These are phyloP conservation scores for Candolleomyces efflorescens DNA, from an alignment of 768 basidiomycete species.

Conservation along the genomic window DNA sequence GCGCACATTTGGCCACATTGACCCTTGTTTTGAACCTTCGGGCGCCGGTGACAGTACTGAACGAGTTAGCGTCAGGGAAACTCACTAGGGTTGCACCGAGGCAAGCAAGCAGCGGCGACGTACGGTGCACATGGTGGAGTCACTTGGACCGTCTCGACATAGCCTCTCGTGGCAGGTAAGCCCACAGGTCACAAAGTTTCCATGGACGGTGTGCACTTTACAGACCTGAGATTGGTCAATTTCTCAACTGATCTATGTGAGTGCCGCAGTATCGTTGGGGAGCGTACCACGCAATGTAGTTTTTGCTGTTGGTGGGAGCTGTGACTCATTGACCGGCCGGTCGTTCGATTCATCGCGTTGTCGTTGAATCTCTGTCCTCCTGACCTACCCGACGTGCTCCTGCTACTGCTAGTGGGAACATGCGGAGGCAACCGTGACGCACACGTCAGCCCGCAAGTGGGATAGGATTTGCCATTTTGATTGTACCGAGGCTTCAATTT, in stretches of 20 bases:
- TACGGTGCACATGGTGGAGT: constrained; percentile 22
- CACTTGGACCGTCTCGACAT: constrained; percentile 13
- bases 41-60: constrained; percentile 25
- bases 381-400: not conserved
- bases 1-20: constrained; percentile 22
- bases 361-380: not conserved
- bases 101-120: not conserved
- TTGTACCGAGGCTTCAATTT: not conserved
- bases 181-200: constrained; percentile 21
- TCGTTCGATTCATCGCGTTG: too few species aligned
- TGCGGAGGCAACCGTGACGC: not conserved
- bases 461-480: not conserved
- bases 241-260: not conserved
- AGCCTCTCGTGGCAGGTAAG: constrained; percentile 20
- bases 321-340: too few species aligned
- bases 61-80: not conserved
- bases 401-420: not conserved
- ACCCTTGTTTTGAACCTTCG: constrained; percentile 14
- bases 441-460: not conserved
- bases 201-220: constrained; percentile 9
- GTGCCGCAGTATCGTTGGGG: not conserved
- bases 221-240: not conserved
- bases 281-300: not conserved
- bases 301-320: not conserved
- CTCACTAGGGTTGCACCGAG: too few species aligned